Evolutionary conservation across 352 stramenopile species (phyloP).

Genomic region (Phytophthora colocasiae): DNA sequence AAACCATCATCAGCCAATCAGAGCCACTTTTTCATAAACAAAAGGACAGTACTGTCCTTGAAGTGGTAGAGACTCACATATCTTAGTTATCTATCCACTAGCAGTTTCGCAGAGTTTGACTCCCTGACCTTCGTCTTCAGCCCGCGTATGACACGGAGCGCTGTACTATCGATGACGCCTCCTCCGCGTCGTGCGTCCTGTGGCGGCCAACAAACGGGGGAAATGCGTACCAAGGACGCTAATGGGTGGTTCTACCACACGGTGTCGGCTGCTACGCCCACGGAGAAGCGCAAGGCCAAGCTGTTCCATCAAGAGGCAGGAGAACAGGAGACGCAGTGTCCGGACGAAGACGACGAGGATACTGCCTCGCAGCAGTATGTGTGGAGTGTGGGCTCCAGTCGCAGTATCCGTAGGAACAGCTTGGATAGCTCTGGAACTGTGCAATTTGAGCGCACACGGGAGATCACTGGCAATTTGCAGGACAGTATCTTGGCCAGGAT

Average conservation of each 20-base stretch:
- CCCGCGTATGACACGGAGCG: neutral
- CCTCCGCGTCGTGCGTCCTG: slow-evolving; percentile 31
- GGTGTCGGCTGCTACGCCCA: slow-evolving; percentile 61
- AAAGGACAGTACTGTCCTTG: too few relatives aligned
- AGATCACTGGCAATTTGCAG: slow-evolving; percentile 45
- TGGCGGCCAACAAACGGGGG: slow-evolving; percentile 48
- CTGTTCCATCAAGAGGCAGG: slow-evolving; percentile 34
- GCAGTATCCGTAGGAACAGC: slow-evolving; percentile 11
- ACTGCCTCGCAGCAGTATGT: slow-evolving; percentile 20
- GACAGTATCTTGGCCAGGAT: slow-evolving; percentile 72
- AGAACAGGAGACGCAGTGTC: slow-evolving; percentile 26
- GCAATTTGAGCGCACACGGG: slow-evolving; percentile 50
- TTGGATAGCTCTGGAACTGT: slow-evolving; percentile 16
- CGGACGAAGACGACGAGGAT: slow-evolving; percentile 14
- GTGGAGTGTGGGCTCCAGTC: slow-evolving; percentile 35
- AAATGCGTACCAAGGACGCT: slow-evolving; percentile 18
- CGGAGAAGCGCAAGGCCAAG: slow-evolving; percentile 34
- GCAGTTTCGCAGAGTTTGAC: slow-evolving; percentile 13
- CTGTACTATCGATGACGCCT: slow-evolving; percentile 12
- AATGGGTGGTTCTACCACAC: slow-evolving; percentile 55
- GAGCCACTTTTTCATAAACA: neutral
- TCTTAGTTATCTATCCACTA: slow-evolving; percentile 3
- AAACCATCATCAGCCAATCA: slow-evolving; percentile 15
- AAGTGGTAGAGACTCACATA: slow-evolving; percentile 23
- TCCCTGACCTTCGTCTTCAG: slow-evolving; percentile 8